phyloP scores from a whole-genome alignment of 345 rosid genomes.

The Cardamine resedifolia region DNA sequence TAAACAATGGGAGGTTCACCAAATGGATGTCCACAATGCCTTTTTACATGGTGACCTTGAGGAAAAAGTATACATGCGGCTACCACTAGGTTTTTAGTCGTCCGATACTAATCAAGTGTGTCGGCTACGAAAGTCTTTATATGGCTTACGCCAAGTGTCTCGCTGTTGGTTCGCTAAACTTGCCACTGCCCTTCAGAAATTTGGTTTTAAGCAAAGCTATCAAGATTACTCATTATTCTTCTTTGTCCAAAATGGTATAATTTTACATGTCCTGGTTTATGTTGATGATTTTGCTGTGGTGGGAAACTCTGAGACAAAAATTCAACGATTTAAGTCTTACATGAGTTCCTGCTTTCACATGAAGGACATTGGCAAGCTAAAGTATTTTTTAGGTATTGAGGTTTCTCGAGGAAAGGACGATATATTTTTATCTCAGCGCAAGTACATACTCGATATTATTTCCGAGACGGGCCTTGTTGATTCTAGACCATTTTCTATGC shows the following conservation, averaged over 20 bases:
- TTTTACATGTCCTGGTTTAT: background rate
- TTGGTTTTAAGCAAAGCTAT: background rate
- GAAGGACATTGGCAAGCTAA: background rate
- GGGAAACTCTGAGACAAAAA: background rate
- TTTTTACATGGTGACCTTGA: background rate
- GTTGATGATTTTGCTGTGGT: background rate
- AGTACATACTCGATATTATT: background rate
- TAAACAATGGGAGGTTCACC: background rate
- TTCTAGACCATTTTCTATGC: background rate
- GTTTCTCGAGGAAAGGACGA: background rate
- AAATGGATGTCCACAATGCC: background rate
- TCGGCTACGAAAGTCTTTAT: no score
- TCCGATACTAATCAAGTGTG: background rate
- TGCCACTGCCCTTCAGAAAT: background rate
- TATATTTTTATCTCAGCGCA: background rate
- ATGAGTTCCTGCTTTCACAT: background rate
- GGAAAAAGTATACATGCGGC: background rate
- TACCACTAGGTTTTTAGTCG: background rate
- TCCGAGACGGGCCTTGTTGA: fast-evolving
- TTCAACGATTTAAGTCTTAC: background rate
- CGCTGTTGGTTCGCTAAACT: background rate
- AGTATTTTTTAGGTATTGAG: background rate
- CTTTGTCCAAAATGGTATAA: fast-evolving
- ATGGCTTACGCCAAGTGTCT: background rate
- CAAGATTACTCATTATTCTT: background rate